Conservation (phyloP, 495 filamentous ascomycete genomes). For the Chlorociboria aeruginascens region DNA sequence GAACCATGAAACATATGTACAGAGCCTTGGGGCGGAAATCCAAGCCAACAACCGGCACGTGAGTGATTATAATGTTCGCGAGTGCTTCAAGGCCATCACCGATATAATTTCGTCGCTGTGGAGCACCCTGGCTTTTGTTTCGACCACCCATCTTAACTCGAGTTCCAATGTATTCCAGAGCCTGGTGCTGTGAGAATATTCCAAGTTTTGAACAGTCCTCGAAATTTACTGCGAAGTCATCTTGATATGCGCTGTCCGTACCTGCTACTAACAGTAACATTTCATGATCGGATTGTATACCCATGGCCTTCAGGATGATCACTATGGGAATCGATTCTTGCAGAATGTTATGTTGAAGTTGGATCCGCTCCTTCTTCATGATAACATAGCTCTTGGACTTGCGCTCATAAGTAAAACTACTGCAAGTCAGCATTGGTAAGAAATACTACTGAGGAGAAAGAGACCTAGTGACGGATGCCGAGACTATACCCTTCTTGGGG, state of each 20-base stretch:
- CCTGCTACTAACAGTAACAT: conserved; percentile 83
- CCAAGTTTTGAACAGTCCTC: conserved; percentile 75
- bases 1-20: conserved; percentile 92
- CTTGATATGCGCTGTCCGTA: conserved; percentile 74
- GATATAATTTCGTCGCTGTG: conserved; percentile 52
- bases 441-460: neutral
- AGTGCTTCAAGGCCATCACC: conserved; percentile 88
- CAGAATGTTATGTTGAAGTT: conserved; percentile 84
- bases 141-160: conserved; percentile 74
- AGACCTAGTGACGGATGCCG: conserved; percentile 82
- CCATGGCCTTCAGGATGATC: conserved; percentile 84
- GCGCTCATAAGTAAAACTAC: conserved; percentile 86
- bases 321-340: conserved; percentile 88
- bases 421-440: conserved; percentile 1
- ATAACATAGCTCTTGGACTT: conserved; percentile 96
- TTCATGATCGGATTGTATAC: conserved; percentile 85
- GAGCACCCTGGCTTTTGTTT: conserved; percentile 33
- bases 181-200: conserved; percentile 86
- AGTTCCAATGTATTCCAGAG: conserved; percentile 77
- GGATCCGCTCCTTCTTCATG: conserved; percentile 81
- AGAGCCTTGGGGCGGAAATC: conserved; percentile 93
- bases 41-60: conserved; percentile 77
- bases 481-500: conserved; percentile 79
- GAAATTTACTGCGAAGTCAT: conserved; percentile 88
- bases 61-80: conserved; percentile 80